Conservation (phyloP, 345 rosid species). For the Populus davidiana region DNA sequence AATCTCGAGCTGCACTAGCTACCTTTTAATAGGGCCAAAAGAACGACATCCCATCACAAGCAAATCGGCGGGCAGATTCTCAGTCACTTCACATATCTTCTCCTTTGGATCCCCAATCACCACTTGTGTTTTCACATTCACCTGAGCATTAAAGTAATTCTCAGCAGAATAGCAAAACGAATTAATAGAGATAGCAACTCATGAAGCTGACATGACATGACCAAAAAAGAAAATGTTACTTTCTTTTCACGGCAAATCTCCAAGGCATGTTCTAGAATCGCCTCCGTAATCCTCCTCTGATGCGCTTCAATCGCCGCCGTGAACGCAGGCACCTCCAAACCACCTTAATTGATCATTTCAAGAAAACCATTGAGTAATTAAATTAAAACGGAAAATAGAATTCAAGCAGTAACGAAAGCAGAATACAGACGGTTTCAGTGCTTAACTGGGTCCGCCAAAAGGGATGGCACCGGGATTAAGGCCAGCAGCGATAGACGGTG, state of each 20-base stretch:
- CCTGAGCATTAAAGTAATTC: conserved; percentile 32
- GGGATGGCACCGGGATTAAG: conserved; percentile 83
- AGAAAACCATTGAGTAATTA: not conserved
- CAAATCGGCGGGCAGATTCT: conserved; percentile 60
- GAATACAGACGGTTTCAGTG: not conserved
- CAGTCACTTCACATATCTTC: conserved; percentile 70
- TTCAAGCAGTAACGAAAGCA: not conserved
- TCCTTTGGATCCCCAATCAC: conserved; percentile 81
- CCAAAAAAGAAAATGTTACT: conserved; percentile 17
- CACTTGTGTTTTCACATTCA: conserved; percentile 61
- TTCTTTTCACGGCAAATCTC: conserved; percentile 54
- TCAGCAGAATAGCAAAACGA: not conserved
- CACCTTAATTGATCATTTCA: conserved; percentile 35
- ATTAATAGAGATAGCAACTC: not conserved
- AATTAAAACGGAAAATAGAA: not conserved
- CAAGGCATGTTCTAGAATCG: conserved; percentile 56
- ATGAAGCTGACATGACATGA: not conserved
- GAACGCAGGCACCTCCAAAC: conserved; percentile 82
- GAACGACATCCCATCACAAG: conserved; percentile 83
- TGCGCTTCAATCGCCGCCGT: conserved; percentile 83
- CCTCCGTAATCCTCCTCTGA: conserved; percentile 66
- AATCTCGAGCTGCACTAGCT: not conserved
- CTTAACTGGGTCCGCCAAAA: conserved; percentile 88
- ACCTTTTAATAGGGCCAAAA: conserved; percentile 87
- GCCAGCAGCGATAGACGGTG: conserved; percentile 69